Percentiles rank a stretch among this genome's conserved stretches.
phyloP scores from a whole-genome alignment of 192 early-diverging fungal genomes.

The Linnemannia schmuckeri region DNA sequence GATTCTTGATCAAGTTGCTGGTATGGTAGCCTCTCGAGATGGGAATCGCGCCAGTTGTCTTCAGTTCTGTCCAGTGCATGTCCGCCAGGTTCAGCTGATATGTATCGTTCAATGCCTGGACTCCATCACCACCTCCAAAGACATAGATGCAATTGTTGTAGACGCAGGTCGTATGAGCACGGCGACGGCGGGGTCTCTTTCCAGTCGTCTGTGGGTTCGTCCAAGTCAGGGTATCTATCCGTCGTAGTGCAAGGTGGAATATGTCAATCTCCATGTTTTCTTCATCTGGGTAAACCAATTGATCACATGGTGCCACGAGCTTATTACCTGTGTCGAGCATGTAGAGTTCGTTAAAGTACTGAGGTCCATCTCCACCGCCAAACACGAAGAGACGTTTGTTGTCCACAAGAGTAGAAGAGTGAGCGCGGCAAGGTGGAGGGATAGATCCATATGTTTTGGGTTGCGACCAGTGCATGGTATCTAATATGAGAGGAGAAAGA shows the following conservation, averaged over 20 bases:
- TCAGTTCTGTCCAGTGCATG: slow-evolving; percentile 71
- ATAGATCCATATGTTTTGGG: slow-evolving; percentile 75
- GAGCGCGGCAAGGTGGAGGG: slow-evolving; percentile 85
- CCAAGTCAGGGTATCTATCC: slow-evolving; percentile 76
- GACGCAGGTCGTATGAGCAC: slow-evolving; percentile 87
- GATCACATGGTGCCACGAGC: background rate
- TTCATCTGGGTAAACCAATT: background rate
- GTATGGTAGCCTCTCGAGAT: slow-evolving; percentile 90
- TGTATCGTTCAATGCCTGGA: slow-evolving; percentile 82
- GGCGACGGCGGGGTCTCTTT: slow-evolving; percentile 70
- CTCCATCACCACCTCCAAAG: slow-evolving; percentile 91
- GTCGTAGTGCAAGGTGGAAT: background rate
- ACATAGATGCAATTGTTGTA: slow-evolving; percentile 82
- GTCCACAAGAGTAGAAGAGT: slow-evolving; percentile 80
- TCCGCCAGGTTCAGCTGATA: slow-evolving; percentile 64
- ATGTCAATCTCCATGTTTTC: background rate
- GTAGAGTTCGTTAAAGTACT: slow-evolving; percentile 86
- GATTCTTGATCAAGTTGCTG: slow-evolving; percentile 81
- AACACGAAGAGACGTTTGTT: slow-evolving; percentile 75
- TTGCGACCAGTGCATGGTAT: slow-evolving; percentile 86
- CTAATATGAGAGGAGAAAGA: slow-evolving; percentile 39
- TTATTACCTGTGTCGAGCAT: slow-evolving; percentile 78
- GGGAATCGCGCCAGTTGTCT: slow-evolving; percentile 74
- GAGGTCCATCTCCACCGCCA: slow-evolving; percentile 89
- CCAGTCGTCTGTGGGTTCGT: slow-evolving; percentile 71